Percentiles rank a stretch among this genome's conserved stretches.
These are phyloP conservation scores for Sonneratia alba DNA, from an alignment of 345 rosid genomes.

Conservation along the genomic window DNA sequence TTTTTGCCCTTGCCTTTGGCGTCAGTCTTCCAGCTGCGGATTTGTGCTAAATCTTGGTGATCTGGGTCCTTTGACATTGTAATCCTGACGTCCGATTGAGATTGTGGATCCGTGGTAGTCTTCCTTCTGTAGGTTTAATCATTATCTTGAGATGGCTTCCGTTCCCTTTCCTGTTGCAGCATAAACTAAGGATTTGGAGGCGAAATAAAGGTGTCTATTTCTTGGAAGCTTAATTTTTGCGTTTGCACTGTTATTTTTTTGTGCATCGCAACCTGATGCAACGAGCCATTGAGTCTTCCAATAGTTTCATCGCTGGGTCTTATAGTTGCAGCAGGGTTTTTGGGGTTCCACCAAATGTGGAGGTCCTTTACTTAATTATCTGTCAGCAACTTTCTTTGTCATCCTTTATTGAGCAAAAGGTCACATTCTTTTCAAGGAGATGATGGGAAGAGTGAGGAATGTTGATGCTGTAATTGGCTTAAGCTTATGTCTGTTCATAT, in stretches of 20 bases:
- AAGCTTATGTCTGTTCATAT: not conserved
- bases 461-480: not conserved
- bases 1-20: not conserved
- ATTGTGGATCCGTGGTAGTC: not conserved
- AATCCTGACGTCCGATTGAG: not conserved
- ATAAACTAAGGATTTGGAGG: not conserved
- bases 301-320: not conserved
- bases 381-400: not conserved
- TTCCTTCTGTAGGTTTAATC: not conserved
- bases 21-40: not conserved
- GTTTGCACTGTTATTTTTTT: not conserved
- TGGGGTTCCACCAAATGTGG: not conserved
- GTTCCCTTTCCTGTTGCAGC: not conserved
- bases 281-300: not conserved
- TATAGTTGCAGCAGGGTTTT: not conserved
- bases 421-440: not conserved
- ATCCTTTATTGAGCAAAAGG: not conserved
- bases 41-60: not conserved
- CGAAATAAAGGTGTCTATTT: not conserved
- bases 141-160: not conserved
- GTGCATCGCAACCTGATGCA: not conserved
- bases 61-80: not conserved
- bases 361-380: not conserved
- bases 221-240: not conserved
- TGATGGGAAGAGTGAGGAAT: not conserved